A percentile compares a stretch with the other conserved stretches of the same genome.
Conservation (phyloP, 2,329 filamentous ascomycete species). For the Paracorniculantispora psalliotae region DNA sequence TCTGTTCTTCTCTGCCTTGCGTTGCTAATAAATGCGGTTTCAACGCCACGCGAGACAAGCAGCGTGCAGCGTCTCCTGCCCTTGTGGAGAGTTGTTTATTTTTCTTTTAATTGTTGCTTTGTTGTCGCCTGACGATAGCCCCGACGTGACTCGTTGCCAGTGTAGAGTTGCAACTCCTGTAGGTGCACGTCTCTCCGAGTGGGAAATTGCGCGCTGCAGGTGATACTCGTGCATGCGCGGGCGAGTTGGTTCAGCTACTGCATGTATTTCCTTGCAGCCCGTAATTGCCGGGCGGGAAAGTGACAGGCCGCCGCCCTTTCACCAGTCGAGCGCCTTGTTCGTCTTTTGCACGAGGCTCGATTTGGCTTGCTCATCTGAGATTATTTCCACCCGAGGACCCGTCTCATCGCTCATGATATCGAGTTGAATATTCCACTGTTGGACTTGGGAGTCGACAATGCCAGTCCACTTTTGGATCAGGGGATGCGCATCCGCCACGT, state of each 20-base stretch:
- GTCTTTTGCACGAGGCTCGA: constrained; percentile 21
- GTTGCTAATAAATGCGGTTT: background rate
- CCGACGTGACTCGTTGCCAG: background rate
- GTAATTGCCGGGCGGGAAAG: background rate
- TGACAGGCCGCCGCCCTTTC: constrained; percentile 6
- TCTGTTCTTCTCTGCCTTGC: background rate
- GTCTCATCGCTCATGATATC: constrained; percentile 30
- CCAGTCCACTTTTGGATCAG: constrained; percentile 57
- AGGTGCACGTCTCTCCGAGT: background rate
- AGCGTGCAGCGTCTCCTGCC: background rate
- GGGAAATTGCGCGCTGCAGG: background rate
- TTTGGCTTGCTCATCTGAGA: constrained; percentile 24
- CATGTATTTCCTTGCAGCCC: background rate
- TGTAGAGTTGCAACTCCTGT: background rate
- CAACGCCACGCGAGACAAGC: background rate
- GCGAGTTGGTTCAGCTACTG: background rate
- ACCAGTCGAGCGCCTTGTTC: constrained; percentile 36
- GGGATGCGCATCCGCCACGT: constrained; percentile 65
- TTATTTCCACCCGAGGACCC: constrained; percentile 23
- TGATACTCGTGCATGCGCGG: background rate
- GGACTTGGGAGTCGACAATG: constrained; percentile 27
- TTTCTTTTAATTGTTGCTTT: background rate
- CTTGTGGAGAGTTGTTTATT: background rate
- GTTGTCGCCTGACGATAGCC: background rate
- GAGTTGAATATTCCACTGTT: constrained; percentile 30